A percentile compares a stretch with the other conserved stretches of the same genome.
These are phyloP conservation scores for Cystobasidium slooffiae DNA, from an alignment of 1,284 basidiomycete genomes.

Conservation along the genomic window DNA sequence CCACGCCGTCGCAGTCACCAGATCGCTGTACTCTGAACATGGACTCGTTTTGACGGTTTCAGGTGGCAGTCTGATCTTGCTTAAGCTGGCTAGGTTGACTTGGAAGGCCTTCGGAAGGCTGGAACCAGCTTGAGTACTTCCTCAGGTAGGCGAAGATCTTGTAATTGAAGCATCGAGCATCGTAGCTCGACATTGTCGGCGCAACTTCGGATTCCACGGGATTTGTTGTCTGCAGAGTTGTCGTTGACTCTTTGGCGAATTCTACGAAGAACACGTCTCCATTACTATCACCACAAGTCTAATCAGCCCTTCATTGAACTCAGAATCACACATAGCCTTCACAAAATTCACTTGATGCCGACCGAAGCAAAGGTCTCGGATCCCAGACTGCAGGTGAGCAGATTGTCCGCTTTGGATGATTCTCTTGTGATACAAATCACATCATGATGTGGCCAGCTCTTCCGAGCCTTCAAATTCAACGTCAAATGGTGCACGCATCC, in stretches of 20 bases:
- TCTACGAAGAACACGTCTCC: neutral
- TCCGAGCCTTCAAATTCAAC: neutral
- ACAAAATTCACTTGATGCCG: neutral
- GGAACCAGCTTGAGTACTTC: neutral
- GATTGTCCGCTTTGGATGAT: neutral
- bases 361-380: neutral
- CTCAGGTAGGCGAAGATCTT: constrained; percentile 2
- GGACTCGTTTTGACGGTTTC: too few relatives aligned
- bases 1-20: too few relatives aligned
- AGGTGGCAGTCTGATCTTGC: too few relatives aligned
- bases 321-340: neutral
- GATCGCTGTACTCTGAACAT: too few relatives aligned
- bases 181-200: neutral
- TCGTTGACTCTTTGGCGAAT: neutral
- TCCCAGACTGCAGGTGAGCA: neutral
- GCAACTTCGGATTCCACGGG: neutral
- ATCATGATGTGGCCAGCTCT: neutral
- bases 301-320: neutral
- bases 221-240: neutral
- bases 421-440: neutral
- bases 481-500: neutral
- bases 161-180: constrained; percentile 1
- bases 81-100: too few relatives aligned
- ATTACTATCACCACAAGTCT: neutral
- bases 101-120: too few relatives aligned